Base-by-base conservation (phyloP, 2,329 filamentous ascomycete genomes). In the Aspergillus piperis region DNA sequence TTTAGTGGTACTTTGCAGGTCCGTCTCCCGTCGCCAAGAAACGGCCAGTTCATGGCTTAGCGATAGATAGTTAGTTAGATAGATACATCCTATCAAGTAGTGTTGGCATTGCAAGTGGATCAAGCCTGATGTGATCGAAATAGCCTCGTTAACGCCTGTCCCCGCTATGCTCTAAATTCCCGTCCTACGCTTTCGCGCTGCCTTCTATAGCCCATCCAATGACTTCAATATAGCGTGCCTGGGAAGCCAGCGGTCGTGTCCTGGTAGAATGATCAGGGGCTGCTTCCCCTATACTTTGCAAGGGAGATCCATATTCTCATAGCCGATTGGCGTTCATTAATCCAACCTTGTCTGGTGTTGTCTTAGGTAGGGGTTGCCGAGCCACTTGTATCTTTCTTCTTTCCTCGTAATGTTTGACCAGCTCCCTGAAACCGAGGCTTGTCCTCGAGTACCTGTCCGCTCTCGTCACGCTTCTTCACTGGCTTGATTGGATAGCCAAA, bases 401-500 rank as follows among this genome's bases (percentile, higher is more conserved):
- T 96, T 1, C 83, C 84, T 15, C 86, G 82, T 39, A 97, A 78
- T 5, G 90, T 95, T 75, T 97, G 90, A 0, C 94, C 94, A 65
- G 91, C 86, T 0, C 94, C 94, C 4, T 88, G 86, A 76, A 96
- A 96, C 67, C 87, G 87, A n/a, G 89, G 89, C 65, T 87, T 86
- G 61, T 83, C 82, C 62, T 87, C 84, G 15, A 77, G 71, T 39
- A 86, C 84, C 61, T 89, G 87, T 5, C 74, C 73, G 62, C 88
- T 83, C 60, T 91, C 87, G 38, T 86, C 89, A 59, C 89, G 87
- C 8, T 90, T 91, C 80, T 92, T 93, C 44, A 96, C 83, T 0
- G 94, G 94, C 75, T 90, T 96, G 73, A 96, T 85, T 71, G 96
- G 90, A 71, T 98, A 99, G 3, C 95, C 95, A 65, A 99, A 96